Evolutionary conservation across 2,329 filamentous ascomycete genomes (phyloP).

Genomic region (Paracorniculantispora psalliotae): DNA sequence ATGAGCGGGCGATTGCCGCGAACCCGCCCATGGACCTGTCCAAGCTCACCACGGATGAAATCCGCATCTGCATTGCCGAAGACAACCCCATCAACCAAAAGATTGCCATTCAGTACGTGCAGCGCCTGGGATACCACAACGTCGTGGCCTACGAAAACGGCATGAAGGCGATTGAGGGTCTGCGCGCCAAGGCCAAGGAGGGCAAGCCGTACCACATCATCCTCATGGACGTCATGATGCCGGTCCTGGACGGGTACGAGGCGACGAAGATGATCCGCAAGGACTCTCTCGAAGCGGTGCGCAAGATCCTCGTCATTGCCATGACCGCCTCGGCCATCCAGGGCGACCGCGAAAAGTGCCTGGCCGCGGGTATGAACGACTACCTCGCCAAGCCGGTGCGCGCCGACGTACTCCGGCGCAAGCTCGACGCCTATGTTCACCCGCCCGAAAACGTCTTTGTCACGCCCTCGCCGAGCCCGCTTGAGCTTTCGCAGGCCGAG

Average conservation of each 20-base stretch:
- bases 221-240: slow-evolving; percentile 97
- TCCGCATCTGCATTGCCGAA: slow-evolving; percentile 89
- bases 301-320: slow-evolving; percentile 85
- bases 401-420: slow-evolving; percentile 77
- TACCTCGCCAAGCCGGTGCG: slow-evolving; percentile 95
- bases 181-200: slow-evolving; percentile 67
- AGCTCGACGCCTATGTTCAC: slow-evolving; percentile 59
- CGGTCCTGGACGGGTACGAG: slow-evolving; percentile 86
- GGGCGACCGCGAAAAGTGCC: slow-evolving; percentile 88
- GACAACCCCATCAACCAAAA: slow-evolving; percentile 94
- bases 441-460: slow-evolving; percentile 26
- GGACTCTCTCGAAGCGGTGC: slow-evolving; percentile 70
- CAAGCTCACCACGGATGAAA: slow-evolving; percentile 66
- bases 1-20: slow-evolving; percentile 35
- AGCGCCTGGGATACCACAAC: slow-evolving; percentile 72
- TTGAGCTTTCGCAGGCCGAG: slow-evolving; percentile 16
- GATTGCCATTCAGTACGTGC: slow-evolving; percentile 87
- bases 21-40: slow-evolving; percentile 61
- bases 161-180: slow-evolving; percentile 76
- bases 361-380: slow-evolving; percentile 97
- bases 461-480: slow-evolving; percentile 20
- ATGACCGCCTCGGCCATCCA: slow-evolving; percentile 97
- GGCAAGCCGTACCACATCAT: slow-evolving; percentile 81
- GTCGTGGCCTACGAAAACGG: slow-evolving; percentile 91
- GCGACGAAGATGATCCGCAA: slow-evolving; percentile 78